Base-by-base conservation (phyloP, 2,329 filamentous ascomycete genomes). In the Clonostachys rhizophaga region DNA sequence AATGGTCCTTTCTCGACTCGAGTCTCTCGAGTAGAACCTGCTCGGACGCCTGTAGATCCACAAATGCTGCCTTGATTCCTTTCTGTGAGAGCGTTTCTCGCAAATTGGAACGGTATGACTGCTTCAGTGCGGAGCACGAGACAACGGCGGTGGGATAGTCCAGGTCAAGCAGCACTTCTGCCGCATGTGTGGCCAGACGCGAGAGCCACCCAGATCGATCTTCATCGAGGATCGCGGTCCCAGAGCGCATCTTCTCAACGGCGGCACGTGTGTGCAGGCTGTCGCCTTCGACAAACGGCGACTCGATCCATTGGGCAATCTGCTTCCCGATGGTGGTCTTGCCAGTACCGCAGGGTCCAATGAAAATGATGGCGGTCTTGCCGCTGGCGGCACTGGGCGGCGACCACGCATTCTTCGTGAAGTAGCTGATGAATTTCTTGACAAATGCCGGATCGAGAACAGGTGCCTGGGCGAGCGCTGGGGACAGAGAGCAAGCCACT, bases 251-350 rank as follows among this genome's bases (percentile, higher is more conserved):
- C 44, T 58, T 56, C 12, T 64, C 54, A 0, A 68, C 46, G 9
- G 67, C 60, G 9, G 50, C 54, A 11, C 47, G 51, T 3, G 57
- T 62, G 49, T 71, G 68, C 2, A 70, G 52, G 3, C 57, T 57
- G 44, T 71, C 69, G 5, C 68, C 69, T 50, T 72, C 68, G n/a
- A 72, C 60, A 49, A 63, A 67, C 1, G 67, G 62, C 4, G 58
- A 54, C 13, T 53, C 47, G 0, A 70, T 50, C 9, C 42, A 53
- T 1, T 52, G 42, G 0, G 63, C 58, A n/a, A 72, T 44, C 2
- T 56, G 51, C n/a, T 51, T 47, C 3, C 60, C 64, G 0, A 71
- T 46, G 0, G 66, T 71, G 0, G 66, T 63, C 51, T 71, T 71
- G 3, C 68, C 68, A n/a, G 63, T 64, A 5, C 67, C 69, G 45